A percentile compares a stretch with the other conserved stretches of the same genome.
Conservation (phyloP, 768 basidiomycete species). For the Termitomyces sp. region DNA sequence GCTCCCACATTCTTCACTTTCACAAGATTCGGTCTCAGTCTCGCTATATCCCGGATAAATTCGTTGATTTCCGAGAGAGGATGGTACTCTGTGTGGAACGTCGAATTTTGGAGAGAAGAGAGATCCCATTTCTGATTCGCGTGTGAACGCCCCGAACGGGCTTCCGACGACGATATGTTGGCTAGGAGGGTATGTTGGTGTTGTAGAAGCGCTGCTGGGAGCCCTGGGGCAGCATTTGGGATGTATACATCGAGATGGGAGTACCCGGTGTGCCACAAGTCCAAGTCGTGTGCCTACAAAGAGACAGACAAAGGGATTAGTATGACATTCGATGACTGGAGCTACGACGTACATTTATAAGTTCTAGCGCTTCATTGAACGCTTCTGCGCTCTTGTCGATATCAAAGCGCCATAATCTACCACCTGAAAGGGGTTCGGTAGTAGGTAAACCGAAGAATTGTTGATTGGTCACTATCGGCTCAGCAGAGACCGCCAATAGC, state of each 20-base stretch:
- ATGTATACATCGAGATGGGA: slow-evolving; percentile 46
- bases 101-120: slow-evolving; percentile 26
- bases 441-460: slow-evolving; percentile 2
- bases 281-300: slow-evolving; percentile 35
- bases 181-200: slow-evolving; percentile 6
- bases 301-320: not conserved
- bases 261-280: slow-evolving; percentile 44
- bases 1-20: slow-evolving; percentile 46
- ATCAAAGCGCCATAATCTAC: slow-evolving; percentile 16
- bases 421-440: slow-evolving; percentile 6
- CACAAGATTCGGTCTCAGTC: slow-evolving; percentile 40
- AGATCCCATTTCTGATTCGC: slow-evolving; percentile 26
- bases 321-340: not conserved
- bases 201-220: slow-evolving; percentile 10
- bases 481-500: slow-evolving; percentile 10
- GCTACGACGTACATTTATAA: slow-evolving; percentile 7
- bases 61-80: slow-evolving; percentile 44
- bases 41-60: slow-evolving; percentile 45
- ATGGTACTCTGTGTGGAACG: slow-evolving; percentile 47
- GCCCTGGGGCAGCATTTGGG: slow-evolving; percentile 1
- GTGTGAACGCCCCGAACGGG: not conserved
- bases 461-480: slow-evolving; percentile 9
- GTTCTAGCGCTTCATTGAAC: slow-evolving; percentile 6
- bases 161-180: slow-evolving; percentile 13
- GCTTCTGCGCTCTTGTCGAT: not conserved